A percentile compares a stretch with the other conserved stretches of the same genome.
These are phyloP conservation scores for Parachaetomium inaequale DNA, from an alignment of 495 filamentous ascomycete species.

Conservation along the genomic window DNA sequence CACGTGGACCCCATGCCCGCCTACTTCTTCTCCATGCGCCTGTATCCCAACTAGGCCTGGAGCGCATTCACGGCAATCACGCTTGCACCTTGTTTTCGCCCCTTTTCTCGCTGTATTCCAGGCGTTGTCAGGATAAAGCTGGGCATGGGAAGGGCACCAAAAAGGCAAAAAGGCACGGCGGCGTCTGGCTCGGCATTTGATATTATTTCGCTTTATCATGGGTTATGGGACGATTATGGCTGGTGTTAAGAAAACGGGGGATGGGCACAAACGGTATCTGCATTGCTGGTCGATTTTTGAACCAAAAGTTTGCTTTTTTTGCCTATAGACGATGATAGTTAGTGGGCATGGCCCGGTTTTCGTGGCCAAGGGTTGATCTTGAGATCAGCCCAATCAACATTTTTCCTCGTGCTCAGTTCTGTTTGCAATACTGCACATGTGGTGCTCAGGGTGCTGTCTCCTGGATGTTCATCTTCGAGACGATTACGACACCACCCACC, in stretches of 20 bases:
- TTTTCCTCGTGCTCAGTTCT: neutral
- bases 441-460: too few species aligned
- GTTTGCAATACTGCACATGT: neutral
- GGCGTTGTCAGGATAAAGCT: constrained; percentile 1
- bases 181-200: neutral
- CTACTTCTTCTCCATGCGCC: constrained; percentile 48
- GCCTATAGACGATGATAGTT: neutral
- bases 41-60: constrained; percentile 42
- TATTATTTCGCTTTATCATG: neutral
- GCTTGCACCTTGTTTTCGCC: neutral
- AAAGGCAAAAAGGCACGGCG: constrained; percentile 1
- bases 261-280: neutral
- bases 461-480: too few species aligned
- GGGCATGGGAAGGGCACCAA: neutral
- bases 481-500: too few species aligned
- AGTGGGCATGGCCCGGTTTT: neutral
- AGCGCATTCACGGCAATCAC: neutral
- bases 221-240: neutral
- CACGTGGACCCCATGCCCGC: constrained; percentile 51
- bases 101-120: constrained; percentile 3
- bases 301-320: neutral
- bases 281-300: constrained; percentile 1
- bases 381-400: neutral
- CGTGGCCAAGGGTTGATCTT: neutral
- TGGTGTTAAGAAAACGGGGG: neutral